Conservation (phyloP, 1,139 yeast species). For the Nakaseomyces glabratus region DNA sequence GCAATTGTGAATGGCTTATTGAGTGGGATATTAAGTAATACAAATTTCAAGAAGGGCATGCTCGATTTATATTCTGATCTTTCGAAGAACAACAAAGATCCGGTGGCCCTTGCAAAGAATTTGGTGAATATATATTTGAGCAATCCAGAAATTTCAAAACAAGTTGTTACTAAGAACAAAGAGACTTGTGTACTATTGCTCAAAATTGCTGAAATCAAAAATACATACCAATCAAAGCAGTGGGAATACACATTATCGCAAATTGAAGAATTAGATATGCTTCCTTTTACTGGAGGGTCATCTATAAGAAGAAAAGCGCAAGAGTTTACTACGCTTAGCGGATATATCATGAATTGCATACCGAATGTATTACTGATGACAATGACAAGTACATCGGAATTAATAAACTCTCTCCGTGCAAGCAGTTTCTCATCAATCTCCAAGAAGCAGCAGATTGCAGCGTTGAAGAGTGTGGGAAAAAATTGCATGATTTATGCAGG, state of each 20-base stretch:
- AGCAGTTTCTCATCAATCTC: conserved; percentile 36
- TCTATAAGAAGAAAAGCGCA: conserved; percentile 47
- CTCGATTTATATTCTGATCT: conserved; percentile 24
- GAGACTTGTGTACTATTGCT: conserved; percentile 60
- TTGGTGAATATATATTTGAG: conserved; percentile 42
- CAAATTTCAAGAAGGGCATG: conserved; percentile 63
- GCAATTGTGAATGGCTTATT: conserved; percentile 63
- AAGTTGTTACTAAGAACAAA: conserved; percentile 42
- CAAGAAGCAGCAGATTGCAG: conserved; percentile 47
- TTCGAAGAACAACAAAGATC: conserved; percentile 32
- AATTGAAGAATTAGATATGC: conserved; percentile 51
- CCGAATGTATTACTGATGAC: conserved; percentile 74
- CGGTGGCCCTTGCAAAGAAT: conserved; percentile 49
- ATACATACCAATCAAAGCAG: conserved; percentile 46
- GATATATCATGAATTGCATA: conserved; percentile 64
- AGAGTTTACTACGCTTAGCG: conserved; percentile 54
- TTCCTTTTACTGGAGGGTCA: conserved; percentile 47
- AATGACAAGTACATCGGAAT: conserved; percentile 67
- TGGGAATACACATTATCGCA: conserved; percentile 53
- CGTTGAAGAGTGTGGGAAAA: conserved; percentile 59
- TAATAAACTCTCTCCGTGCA: conserved; percentile 43
- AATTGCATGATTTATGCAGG: conserved; percentile 95
- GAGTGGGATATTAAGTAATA: conserved; percentile 68
- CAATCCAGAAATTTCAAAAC: conserved; percentile 39
- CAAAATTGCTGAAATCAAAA: conserved; percentile 60